Percentiles rank a stretch among this genome's conserved stretches.
Conservation (phyloP, 225 moss, liverwort and hornwort genomes). For the Asterella californica region DNA sequence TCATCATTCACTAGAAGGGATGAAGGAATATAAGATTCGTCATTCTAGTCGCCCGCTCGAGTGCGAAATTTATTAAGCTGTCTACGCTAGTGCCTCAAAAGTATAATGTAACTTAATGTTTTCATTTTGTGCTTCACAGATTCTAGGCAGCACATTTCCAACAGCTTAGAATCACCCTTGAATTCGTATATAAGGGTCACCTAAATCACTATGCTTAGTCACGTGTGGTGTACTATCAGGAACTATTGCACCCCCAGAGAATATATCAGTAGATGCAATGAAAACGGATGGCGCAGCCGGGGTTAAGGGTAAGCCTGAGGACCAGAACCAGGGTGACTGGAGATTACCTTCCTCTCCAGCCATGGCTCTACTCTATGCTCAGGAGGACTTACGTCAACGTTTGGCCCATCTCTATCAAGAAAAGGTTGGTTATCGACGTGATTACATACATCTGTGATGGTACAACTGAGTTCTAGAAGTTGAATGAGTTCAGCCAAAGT, state of each 20-base stretch:
- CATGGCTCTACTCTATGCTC: constrained; percentile 55
- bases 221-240: neutral
- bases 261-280: neutral
- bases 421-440: constrained; percentile 29
- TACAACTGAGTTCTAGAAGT: neutral
- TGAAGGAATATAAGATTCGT: no score
- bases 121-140: neutral
- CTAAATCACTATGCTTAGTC: neutral
- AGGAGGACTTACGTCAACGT: constrained; percentile 56
- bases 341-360: constrained; percentile 59
- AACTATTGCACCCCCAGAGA: constrained; percentile 18
- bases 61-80: no score
- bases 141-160: neutral
- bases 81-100: no score
- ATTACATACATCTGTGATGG: neutral
- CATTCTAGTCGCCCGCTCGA: no score
- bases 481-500: neutral
- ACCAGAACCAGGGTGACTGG: constrained; percentile 40
- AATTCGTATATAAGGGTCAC: neutral
- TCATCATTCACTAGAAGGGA: no score
- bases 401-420: constrained; percentile 48
- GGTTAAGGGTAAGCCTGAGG: constrained; percentile 1
- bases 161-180: neutral
- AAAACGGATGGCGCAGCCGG: neutral
- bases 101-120: no score